Evolutionary conservation across 148 eudicot genomes (phyloP), one percentile per base, ranked within the genome.

Genomic region (Dianthus caryophyllus): DNA sequence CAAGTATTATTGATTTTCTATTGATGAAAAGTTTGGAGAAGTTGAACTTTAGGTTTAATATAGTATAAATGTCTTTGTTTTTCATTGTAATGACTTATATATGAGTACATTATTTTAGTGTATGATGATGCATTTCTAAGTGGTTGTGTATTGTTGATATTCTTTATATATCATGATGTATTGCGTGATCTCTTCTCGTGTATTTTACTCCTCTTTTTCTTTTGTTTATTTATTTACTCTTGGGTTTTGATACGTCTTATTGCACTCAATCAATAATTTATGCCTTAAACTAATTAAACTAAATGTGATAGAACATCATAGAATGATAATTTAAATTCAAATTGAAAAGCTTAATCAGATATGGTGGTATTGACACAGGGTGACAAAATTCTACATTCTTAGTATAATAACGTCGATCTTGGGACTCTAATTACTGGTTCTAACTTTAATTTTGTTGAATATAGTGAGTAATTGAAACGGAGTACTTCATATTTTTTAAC

Each of bases 131-230:
- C 66, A 63, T 22, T 51, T 18, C 41, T 24, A 58, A 8, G 47
- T 61, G 48, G 48, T 39, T 39, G 41, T 58, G 41, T 61, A 22
- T 61, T n/a, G n/a, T n/a, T n/a, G n/a, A n/a, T n/a, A n/a, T n/a
- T n/a, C n/a, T n/a, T n/a, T n/a, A n/a, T n/a, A 60, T 36, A 47
- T 39, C 50, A 61, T 61, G 47, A 61, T 62, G 66, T 43, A 33
- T 61, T 24, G 24, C 4, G 29, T 41, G 50, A 39, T 18, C 24
- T 61, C 49, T 15, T 30, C 27, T 41, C 24, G 29, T 22, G 39
- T 36, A n/a, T 9, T 39, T 62, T 41, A 21, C 44, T 18, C 24
- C 21, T 60, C 64, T 33, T 11, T 31, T 60, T 31, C 33, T 11
- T 33, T 31, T n/a, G 8, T n/a, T n/a, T n/a, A n/a, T n/a, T n/a